Evolutionary conservation across 805 yeast genomes (phyloP).

Genomic region (Starmera dryadoides): DNA sequence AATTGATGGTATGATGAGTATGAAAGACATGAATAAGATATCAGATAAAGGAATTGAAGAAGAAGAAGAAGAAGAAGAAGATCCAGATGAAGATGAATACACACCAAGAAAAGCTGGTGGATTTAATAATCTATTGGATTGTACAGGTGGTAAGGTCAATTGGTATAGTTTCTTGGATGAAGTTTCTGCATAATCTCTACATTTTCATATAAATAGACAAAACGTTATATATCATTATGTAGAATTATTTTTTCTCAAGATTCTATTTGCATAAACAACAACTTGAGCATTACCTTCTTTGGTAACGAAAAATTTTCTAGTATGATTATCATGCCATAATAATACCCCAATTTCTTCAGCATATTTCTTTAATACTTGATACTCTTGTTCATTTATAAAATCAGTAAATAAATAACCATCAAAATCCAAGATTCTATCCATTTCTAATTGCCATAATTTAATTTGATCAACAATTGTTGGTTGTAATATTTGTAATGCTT

Average conservation of each 20-base stretch:
- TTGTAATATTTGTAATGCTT: slow-evolving; percentile 62
- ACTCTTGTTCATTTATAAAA: slow-evolving; percentile 72
- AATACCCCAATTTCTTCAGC: slow-evolving; percentile 90
- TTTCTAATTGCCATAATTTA: slow-evolving; percentile 90
- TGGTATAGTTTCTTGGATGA: slow-evolving; percentile 1
- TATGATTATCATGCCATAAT: slow-evolving; percentile 72
- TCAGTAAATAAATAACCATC: slow-evolving; percentile 88
- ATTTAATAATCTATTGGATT: background rate
- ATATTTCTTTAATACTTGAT: slow-evolving; percentile 59
- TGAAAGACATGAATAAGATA: background rate
- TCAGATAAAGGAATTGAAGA: background rate
- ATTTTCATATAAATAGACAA: too few relatives aligned
- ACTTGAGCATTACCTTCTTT: slow-evolving; percentile 82
- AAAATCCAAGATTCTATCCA: slow-evolving; percentile 83
- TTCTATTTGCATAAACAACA: slow-evolving; percentile 82
- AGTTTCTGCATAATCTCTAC: background rate
- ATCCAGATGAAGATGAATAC: background rate
- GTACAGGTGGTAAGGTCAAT: background rate
- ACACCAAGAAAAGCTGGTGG: background rate
- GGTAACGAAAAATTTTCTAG: slow-evolving; percentile 76
- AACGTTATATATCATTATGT: background rate
- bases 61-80: background rate
- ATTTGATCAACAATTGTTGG: slow-evolving; percentile 98
- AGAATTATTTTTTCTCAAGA: slow-evolving; percentile 22
- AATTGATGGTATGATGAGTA: background rate